Percentiles rank a stretch among this genome's conserved stretches.
Evolutionary conservation across 2,329 filamentous ascomycete species (phyloP).

Genomic region (Gaeumannomyces sp.): DNA sequence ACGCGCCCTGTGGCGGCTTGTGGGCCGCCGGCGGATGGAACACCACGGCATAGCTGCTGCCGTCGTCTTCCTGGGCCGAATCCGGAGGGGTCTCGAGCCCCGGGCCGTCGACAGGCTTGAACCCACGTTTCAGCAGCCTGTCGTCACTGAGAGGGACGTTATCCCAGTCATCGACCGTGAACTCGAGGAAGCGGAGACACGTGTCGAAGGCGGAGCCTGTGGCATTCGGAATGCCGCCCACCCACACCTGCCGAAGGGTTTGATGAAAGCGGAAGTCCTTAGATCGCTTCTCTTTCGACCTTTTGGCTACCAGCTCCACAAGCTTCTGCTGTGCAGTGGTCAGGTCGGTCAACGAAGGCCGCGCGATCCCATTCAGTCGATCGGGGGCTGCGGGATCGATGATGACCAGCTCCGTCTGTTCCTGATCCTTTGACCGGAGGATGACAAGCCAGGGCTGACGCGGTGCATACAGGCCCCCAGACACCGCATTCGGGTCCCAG

Average conservation of each 20-base stretch:
- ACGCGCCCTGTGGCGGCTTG: slow-evolving; percentile 13
- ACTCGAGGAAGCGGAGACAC: slow-evolving; percentile 32
- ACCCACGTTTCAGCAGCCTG: slow-evolving; percentile 29
- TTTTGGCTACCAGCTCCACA: slow-evolving; percentile 30
- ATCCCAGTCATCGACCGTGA: slow-evolving; percentile 24
- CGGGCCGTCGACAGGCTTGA: slow-evolving; percentile 20
- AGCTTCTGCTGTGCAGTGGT: slow-evolving; percentile 39
- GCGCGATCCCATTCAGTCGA: slow-evolving; percentile 17
- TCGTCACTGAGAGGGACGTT: slow-evolving; percentile 29
- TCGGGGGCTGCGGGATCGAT: slow-evolving; percentile 39
- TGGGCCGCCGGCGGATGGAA: slow-evolving; percentile 39
- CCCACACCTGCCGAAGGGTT: slow-evolving; percentile 37
- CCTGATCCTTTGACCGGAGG: slow-evolving; percentile 34
- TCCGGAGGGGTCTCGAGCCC: slow-evolving; percentile 10
- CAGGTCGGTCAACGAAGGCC: slow-evolving; percentile 29
- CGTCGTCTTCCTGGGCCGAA: slow-evolving; percentile 11
- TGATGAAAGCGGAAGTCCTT: slow-evolving; percentile 21
- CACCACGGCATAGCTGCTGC: slow-evolving; percentile 27
- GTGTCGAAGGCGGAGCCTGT: slow-evolving; percentile 29
- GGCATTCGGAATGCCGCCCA: slow-evolving; percentile 29
- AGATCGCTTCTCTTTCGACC: slow-evolving; percentile 19
- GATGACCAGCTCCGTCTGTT: slow-evolving; percentile 42
- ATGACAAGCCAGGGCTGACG: slow-evolving; percentile 47
- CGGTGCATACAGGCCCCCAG: slow-evolving; percentile 15
- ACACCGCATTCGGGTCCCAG: slow-evolving; percentile 25